Evolutionary conservation across 192 early-diverging fungal genomes (phyloP).

Genomic region (Backusella mclennaniae): DNA sequence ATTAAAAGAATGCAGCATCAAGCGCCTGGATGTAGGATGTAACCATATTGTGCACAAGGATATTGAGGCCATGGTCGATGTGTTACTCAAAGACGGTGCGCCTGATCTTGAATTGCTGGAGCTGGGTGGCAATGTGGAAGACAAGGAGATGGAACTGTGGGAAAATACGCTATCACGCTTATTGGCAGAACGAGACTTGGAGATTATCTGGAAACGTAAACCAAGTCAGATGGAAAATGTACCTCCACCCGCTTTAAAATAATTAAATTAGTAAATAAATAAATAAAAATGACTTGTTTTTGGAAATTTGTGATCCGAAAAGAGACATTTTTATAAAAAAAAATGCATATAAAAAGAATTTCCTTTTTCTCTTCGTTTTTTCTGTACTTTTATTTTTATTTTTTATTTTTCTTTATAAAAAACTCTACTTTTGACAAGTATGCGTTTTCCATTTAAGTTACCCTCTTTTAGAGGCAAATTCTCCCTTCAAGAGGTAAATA

Average conservation of each 20-base stretch:
- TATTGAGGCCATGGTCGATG: slow-evolving; percentile 40
- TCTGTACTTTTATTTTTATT: not conserved
- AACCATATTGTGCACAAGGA: slow-evolving; percentile 40
- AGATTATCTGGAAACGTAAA: slow-evolving; percentile 44
- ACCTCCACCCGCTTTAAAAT: not conserved
- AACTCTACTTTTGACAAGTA: not conserved
- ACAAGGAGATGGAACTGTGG: slow-evolving; percentile 39
- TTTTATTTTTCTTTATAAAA: not conserved
- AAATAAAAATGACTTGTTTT: not conserved
- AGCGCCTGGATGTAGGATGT: slow-evolving; percentile 48
- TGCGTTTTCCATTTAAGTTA: not conserved
- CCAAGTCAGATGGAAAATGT: slow-evolving; percentile 15
- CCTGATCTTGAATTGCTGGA: slow-evolving; percentile 42
- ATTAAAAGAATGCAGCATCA: slow-evolving; percentile 9
- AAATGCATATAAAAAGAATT: not conserved
- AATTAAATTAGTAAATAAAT: not conserved
- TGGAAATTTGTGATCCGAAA: not conserved
- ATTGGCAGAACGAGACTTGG: slow-evolving; percentile 36
- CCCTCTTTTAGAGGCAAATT: slow-evolving; percentile 10
- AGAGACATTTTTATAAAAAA: not conserved
- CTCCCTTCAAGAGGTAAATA: slow-evolving; percentile 20
- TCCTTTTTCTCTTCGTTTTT: not conserved
- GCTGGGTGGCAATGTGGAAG: slow-evolving; percentile 49
- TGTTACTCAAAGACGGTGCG: slow-evolving; percentile 35
- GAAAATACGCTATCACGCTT: slow-evolving; percentile 32